Conservation (phyloP, 208 protist genomes). For the Leishmania tropica region DNA sequence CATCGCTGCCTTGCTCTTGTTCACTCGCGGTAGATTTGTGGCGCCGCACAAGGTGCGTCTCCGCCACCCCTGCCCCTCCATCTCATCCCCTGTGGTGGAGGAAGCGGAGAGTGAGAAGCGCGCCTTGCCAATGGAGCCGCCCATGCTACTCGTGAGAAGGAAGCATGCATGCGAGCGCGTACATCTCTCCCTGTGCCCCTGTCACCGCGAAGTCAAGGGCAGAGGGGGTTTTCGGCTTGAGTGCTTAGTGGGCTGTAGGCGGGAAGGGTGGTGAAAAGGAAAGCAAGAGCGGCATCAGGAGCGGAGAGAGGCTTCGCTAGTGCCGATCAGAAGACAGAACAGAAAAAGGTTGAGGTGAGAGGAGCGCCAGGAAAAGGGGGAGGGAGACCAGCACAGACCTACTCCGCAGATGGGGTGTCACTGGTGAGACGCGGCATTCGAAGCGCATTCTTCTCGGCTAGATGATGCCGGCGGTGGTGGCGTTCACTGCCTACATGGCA, state of each 20-base stretch:
- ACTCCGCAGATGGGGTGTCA: background rate
- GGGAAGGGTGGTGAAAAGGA: background rate
- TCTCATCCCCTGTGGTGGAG: slow-evolving; percentile 15
- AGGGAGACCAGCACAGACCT: background rate
- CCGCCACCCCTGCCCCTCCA: slow-evolving; percentile 8
- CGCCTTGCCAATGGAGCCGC: background rate
- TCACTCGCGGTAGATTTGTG: slow-evolving; percentile 8
- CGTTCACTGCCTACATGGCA: background rate
- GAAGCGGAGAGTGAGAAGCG: background rate
- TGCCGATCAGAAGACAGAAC: background rate
- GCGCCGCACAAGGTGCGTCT: slow-evolving; percentile 22
- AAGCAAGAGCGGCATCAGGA: background rate
- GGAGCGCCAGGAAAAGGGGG: background rate
- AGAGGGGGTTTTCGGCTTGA: background rate
- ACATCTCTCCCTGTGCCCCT: background rate
- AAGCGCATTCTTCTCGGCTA: background rate
- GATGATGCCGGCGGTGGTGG: background rate
- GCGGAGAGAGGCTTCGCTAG: background rate
- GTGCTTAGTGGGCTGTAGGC: background rate
- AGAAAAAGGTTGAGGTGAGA: background rate
- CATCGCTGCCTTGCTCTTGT: slow-evolving; percentile 19
- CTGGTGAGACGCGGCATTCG: background rate
- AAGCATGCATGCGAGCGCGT: background rate
- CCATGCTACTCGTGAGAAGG: background rate
- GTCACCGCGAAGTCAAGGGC: background rate